Percentiles rank a stretch among this genome's conserved stretches.
Evolutionary conservation across 2,329 filamentous ascomycete species (phyloP).

Genomic region (Sporothrix pseudoabietina): DNA sequence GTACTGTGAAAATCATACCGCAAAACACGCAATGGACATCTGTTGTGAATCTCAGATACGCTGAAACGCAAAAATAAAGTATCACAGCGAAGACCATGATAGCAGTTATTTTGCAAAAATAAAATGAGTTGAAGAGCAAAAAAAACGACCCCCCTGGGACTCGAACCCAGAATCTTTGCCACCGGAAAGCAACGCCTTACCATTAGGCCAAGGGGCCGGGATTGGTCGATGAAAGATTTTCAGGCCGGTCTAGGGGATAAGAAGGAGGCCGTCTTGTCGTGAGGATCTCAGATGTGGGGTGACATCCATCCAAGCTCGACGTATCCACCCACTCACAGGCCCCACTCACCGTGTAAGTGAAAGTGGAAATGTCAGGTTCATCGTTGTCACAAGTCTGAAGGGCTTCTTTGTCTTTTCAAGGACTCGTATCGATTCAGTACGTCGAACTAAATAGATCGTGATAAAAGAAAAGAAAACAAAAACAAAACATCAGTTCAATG

Average conservation of each 20-base stretch:
- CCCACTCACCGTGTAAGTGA: neutral
- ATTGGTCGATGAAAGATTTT: conserved; percentile 11
- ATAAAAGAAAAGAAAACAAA: neutral
- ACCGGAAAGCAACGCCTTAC: conserved; percentile 37
- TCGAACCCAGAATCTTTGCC: conserved; percentile 38
- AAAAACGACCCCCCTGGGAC: conserved; percentile 39
- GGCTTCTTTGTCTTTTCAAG: too few relatives aligned
- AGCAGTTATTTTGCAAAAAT: neutral
- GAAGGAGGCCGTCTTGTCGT: neutral
- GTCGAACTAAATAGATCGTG: neutral
- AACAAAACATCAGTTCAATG: neutral
- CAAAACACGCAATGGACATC: too few relatives aligned
- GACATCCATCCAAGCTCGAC: neutral
- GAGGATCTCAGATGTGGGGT: neutral
- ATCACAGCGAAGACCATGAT: neutral
- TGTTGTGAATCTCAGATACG: too few relatives aligned
- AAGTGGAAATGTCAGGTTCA: too few relatives aligned
- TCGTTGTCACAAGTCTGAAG: too few relatives aligned
- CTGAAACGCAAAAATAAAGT: neutral
- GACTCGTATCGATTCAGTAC: too few relatives aligned
- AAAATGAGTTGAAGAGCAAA: conserved; percentile 30
- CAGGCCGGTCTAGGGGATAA: conserved; percentile 4
- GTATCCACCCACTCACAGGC: neutral
- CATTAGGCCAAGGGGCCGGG: conserved; percentile 36
- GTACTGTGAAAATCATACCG: too few relatives aligned